Evolutionary conservation across 768 basidiomycete species (phyloP), one percentile per base, ranked within the genome.

Genomic region (Leucocoprinus birnbaumii): DNA sequence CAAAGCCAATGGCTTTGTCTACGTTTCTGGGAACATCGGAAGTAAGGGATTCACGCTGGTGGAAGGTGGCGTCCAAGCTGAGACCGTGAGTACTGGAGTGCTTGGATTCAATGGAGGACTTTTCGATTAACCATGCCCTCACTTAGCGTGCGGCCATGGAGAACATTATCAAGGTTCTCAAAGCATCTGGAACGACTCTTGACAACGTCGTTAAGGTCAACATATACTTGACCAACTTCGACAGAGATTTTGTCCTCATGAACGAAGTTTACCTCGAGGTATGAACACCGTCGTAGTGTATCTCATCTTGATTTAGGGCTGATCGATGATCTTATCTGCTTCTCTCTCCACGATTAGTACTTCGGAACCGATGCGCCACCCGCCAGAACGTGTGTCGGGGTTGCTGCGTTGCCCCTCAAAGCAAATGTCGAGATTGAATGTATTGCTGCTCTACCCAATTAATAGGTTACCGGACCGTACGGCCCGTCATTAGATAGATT

Each of bases 351-450:
- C 31, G 16, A 25, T 5, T 46, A 84, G 83, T 82, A 79, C 61
- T 82, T 84, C 56, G 63, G 71, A 19, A 65, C 64, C 49, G 67
- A 68, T 11, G 71, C 66, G 19, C 68, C 80, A 57, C 84, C 83
- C 13, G 82, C 83, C 4, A 73, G 83, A 41, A 84, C 84, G 21
- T 83, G 82, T 62, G 65, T 86, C 16, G 83, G 80, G 6, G 83
- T 85, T 11, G 74, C 73, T 2, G 63, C 69, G 7, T 73, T 86
- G 37, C 82, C 84, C 1, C 41, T 79, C 53, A 77, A 78, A 14
- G 80, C 78, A 7, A 77, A 75, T 53, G 74, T 86, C 26, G 84
- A 86, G 72, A 77, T 86, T 31, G 84, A 86, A 58, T 84, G 81
- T 59, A 71, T 82, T 25, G 85, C 82, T 11, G 79, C 62, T 16